Conservation (phyloP, 2,329 filamentous ascomycete genomes). For the Didymella lethalis region DNA sequence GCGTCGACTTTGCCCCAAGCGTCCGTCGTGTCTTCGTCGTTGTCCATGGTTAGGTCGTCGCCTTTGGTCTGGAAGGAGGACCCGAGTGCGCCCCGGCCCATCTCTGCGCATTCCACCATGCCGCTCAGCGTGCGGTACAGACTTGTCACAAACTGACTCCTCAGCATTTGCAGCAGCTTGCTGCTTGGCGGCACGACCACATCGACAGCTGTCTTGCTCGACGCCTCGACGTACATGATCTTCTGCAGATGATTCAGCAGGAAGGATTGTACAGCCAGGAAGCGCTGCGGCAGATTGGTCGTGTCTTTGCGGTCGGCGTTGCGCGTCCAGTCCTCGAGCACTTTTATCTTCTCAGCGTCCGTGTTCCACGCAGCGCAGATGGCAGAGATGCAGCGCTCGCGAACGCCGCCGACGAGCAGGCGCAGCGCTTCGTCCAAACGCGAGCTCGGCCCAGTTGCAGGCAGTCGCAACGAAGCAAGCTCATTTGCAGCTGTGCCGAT, state of each 20-base stretch:
- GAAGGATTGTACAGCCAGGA: slow-evolving; percentile 83
- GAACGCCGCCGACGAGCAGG: slow-evolving; percentile 75
- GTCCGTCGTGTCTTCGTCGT: slow-evolving; percentile 36
- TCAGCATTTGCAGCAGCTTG: slow-evolving; percentile 89
- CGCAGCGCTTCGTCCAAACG: slow-evolving; percentile 72
- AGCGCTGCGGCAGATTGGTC: slow-evolving; percentile 88
- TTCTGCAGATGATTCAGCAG: slow-evolving; percentile 90
- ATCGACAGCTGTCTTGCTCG: slow-evolving; percentile 76
- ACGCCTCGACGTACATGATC: slow-evolving; percentile 91
- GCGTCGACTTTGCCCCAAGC: slow-evolving; percentile 48
- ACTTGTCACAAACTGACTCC: slow-evolving; percentile 90
- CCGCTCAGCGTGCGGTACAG: slow-evolving; percentile 93
- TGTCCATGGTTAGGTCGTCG: slow-evolving; percentile 55
- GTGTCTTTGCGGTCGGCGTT: slow-evolving; percentile 82
- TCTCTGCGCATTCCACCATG: slow-evolving; percentile 96
- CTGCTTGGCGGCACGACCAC: slow-evolving; percentile 85
- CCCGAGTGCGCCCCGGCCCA: slow-evolving; percentile 69
- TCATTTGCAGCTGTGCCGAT: slow-evolving; percentile 89
- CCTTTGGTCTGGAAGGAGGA: slow-evolving; percentile 62
- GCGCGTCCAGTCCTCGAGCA: slow-evolving; percentile 91
- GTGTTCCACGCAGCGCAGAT: slow-evolving; percentile 91
- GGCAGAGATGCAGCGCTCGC: slow-evolving; percentile 85
- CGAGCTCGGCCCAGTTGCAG: slow-evolving; percentile 64
- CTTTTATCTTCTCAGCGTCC: slow-evolving; percentile 91
- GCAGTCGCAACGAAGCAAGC: slow-evolving; percentile 76